A percentile compares a stretch with the other conserved stretches of the same genome.
These are phyloP conservation scores for Naganishia onofrii DNA, from an alignment of 768 basidiomycete genomes.

Conservation along the genomic window DNA sequence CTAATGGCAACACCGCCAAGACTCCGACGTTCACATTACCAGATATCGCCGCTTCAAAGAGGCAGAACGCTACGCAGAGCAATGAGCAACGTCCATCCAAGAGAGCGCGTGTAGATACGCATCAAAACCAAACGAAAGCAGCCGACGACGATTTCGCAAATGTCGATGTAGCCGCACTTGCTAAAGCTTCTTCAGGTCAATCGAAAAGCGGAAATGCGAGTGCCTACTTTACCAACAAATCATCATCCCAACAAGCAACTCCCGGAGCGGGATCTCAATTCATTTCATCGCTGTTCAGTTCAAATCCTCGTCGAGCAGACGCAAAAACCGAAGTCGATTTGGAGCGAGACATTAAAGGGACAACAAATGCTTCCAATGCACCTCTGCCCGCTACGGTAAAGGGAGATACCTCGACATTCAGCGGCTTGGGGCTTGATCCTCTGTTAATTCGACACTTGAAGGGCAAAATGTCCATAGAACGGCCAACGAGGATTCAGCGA, in stretches of 20 bases:
- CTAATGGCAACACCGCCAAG: not conserved
- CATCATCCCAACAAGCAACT: not conserved
- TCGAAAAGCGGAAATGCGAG: slow-evolving; percentile 9
- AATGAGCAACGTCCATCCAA: not conserved
- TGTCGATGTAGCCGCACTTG: slow-evolving; percentile 27
- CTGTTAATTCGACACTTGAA: slow-evolving; percentile 73
- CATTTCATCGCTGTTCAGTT: slow-evolving; percentile 86
- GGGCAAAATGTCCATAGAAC: slow-evolving; percentile 73
- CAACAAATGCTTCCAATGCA: slow-evolving; percentile 26
- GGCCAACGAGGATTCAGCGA: slow-evolving; percentile 87
- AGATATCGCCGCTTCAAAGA: not conserved
- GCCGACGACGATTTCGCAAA: slow-evolving; percentile 9
- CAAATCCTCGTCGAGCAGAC: slow-evolving; percentile 60
- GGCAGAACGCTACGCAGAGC: not conserved
- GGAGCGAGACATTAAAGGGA: slow-evolving; percentile 2
- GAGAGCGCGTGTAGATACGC: not conserved
- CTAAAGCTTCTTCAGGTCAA: slow-evolving; percentile 20
- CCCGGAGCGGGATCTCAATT: slow-evolving; percentile 52
- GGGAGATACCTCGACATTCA: slow-evolving; percentile 66
- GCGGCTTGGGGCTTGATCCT: slow-evolving; percentile 77
- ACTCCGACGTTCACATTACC: slow-evolving; percentile 12
- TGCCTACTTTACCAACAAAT: slow-evolving; percentile 16
- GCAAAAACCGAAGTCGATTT: slow-evolving; percentile 25
- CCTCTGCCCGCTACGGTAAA: slow-evolving; percentile 43
- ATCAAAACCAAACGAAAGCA: not conserved